A percentile compares a stretch with the other conserved stretches of the same genome.
Conservation (phyloP, 1,139 yeast species). For the Pichia sp. region DNA sequence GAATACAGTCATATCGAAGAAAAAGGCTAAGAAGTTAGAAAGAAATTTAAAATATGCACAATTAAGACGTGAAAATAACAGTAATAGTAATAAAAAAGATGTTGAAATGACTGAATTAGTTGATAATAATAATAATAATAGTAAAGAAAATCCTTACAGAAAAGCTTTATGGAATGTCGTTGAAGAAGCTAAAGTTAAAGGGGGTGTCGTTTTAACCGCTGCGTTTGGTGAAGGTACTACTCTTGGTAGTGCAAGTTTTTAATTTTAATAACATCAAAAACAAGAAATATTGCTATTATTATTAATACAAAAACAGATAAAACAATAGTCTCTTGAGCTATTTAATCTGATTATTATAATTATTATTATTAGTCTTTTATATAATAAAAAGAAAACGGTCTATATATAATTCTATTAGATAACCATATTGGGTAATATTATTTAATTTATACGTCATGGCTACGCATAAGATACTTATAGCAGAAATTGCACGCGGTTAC, state of each 20-base stretch:
- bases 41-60: conserved; percentile 70
- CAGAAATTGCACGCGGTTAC: too few species aligned
- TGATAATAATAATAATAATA: conserved; percentile 24
- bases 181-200: conserved; percentile 43
- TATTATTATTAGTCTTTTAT: too few species aligned
- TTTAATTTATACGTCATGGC: too few species aligned
- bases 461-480: too few species aligned
- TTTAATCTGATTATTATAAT: too few species aligned
- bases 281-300: too few species aligned
- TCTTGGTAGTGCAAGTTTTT: conserved; percentile 46
- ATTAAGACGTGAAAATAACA: conserved; percentile 44
- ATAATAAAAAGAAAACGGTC: too few species aligned
- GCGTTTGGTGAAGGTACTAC: conserved; percentile 70
- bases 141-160: conserved; percentile 47
- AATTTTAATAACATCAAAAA: conserved; percentile 4
- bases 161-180: conserved; percentile 65
- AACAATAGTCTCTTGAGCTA: too few species aligned
- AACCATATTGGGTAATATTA: too few species aligned
- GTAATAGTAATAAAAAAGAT: conserved; percentile 27
- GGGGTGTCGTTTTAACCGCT: conserved; percentile 39
- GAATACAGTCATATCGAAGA: conserved; percentile 63
- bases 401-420: too few species aligned
- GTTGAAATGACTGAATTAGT: conserved; percentile 39
- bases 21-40: conserved; percentile 74
- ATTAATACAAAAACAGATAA: too few species aligned